These are phyloP conservation scores for Pythium biforme DNA, from an alignment of 352 stramenopile species.

Conservation along the genomic window DNA sequence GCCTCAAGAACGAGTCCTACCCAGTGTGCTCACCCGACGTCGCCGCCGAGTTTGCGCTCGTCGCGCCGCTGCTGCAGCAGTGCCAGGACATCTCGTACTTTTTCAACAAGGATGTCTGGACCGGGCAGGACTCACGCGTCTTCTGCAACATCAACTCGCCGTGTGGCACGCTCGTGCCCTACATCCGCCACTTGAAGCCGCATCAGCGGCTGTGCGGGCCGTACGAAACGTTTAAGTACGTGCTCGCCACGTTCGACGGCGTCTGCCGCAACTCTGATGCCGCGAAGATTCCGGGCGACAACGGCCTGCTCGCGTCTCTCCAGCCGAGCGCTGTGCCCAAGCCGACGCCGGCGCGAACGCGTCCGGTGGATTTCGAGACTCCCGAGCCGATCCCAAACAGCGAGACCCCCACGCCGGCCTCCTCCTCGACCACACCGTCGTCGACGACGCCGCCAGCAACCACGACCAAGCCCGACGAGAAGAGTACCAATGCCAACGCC, in stretches of 20 bases:
- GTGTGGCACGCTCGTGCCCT: slow-evolving; percentile 7
- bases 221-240: neutral
- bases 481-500: neutral
- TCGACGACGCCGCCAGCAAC: neutral
- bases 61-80: slow-evolving; percentile 3
- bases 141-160: slow-evolving; percentile 7
- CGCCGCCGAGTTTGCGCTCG: slow-evolving; percentile 4
- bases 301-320: slow-evolving; percentile 7
- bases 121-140: neutral
- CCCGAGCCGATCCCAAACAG: slow-evolving; percentile 3
- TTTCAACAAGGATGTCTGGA: slow-evolving; percentile 1
- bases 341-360: slow-evolving; percentile 1
- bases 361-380: neutral
- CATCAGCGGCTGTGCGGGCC: neutral
- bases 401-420: neutral
- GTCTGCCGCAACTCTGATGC: neutral
- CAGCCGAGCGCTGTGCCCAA: neutral
- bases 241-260: slow-evolving; percentile 4
- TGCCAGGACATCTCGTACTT: slow-evolving; percentile 7
- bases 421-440: too few relatives aligned
- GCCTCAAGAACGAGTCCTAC: too few relatives aligned
- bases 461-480: neutral
- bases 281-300: slow-evolving; percentile 1
- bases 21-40: neutral
- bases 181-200: neutral